A percentile compares a stretch with the other conserved stretches of the same genome.
These are phyloP conservation scores for Thalassiosira hispida DNA, from an alignment of 352 stramenopile species.

Conservation along the genomic window DNA sequence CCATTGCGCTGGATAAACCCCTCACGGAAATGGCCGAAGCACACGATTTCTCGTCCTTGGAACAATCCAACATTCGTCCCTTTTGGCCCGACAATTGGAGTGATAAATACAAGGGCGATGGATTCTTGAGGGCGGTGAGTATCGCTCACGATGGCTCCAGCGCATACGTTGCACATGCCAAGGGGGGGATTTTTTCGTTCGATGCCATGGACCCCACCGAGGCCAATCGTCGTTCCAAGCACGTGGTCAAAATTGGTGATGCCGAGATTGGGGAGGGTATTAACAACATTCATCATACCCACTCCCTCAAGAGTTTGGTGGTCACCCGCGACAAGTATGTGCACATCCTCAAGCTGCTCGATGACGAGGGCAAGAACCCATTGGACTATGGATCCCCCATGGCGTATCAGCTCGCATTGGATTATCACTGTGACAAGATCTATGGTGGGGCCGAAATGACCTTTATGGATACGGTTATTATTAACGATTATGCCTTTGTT, in stretches of 20 bases:
- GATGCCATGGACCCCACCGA: slow-evolving; percentile 38
- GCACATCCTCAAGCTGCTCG: slow-evolving; percentile 46
- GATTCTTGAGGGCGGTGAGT: slow-evolving; percentile 21
- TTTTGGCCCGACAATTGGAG: slow-evolving; percentile 37
- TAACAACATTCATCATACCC: slow-evolving; percentile 44
- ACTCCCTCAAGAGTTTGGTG: slow-evolving; percentile 39
- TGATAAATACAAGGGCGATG: slow-evolving; percentile 22
- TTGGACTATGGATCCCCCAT: slow-evolving; percentile 25
- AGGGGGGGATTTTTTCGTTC: slow-evolving; percentile 39
- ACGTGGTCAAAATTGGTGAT: slow-evolving; percentile 21
- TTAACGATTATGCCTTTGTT: slow-evolving; percentile 60
- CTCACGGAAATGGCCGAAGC: slow-evolving; percentile 35
- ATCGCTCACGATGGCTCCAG: slow-evolving; percentile 33
- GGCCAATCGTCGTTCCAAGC: slow-evolving; percentile 2
- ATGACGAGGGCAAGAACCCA: slow-evolving; percentile 39
- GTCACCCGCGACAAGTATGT: slow-evolving; percentile 33
- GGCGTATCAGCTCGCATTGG: slow-evolving; percentile 41
- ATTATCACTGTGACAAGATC: slow-evolving; percentile 57
- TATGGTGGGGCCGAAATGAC: slow-evolving; percentile 41
- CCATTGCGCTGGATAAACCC: slow-evolving; percentile 25
- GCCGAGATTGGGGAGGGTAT: slow-evolving; percentile 38
- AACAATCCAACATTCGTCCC: slow-evolving; percentile 18
- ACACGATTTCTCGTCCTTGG: slow-evolving; percentile 41
- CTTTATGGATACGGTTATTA: slow-evolving; percentile 52
- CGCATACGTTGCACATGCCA: slow-evolving; percentile 37